Percentiles rank a stretch among this genome's conserved stretches.
These are phyloP conservation scores for Microbotryum saponariae DNA, from an alignment of 1,284 basidiomycete species.

Conservation along the genomic window DNA sequence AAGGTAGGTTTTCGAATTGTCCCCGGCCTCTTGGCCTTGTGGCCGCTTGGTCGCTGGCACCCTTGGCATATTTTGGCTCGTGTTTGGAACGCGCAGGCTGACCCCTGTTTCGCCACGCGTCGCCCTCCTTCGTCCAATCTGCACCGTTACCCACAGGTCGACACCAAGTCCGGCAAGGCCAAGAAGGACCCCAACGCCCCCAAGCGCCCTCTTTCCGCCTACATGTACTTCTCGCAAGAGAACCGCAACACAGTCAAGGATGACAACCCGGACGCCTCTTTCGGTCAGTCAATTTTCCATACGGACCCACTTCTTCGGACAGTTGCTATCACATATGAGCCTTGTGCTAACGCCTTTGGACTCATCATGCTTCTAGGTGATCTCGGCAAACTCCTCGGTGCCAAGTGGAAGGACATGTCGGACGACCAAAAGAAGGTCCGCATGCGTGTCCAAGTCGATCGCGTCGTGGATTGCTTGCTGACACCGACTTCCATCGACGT, in stretches of 20 bases:
- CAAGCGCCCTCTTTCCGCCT: constrained; percentile 85
- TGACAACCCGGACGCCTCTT: constrained; percentile 89
- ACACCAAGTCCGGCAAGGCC: constrained; percentile 44
- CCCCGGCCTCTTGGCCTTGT: no score
- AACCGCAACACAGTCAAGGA: constrained; percentile 89
- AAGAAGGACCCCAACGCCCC: constrained; percentile 78
- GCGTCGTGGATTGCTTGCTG: background rate
- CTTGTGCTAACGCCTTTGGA: constrained; percentile 9
- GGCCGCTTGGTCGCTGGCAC: no score
- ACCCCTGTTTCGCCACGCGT: constrained; percentile 10
- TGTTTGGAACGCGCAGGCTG: background rate
- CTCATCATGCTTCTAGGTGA: constrained; percentile 50
- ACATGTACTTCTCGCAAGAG: constrained; percentile 98
- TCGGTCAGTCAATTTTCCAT: constrained; percentile 53
- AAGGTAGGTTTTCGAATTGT: constrained; percentile 42
- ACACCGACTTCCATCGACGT: background rate
- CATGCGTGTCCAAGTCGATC: constrained; percentile 10
- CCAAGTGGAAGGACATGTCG: constrained; percentile 81
- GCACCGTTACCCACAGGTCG: constrained; percentile 1
- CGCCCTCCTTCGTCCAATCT: background rate
- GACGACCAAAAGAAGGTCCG: constrained; percentile 75
- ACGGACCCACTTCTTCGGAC: background rate
- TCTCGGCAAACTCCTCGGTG: constrained; percentile 76
- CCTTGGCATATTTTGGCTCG: constrained; percentile 43
- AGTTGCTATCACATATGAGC: background rate